Evolutionary conservation across 2,329 filamentous ascomycete genomes (phyloP), one percentile per base, ranked within the genome.

Genomic region (Botryotinia globosa): DNA sequence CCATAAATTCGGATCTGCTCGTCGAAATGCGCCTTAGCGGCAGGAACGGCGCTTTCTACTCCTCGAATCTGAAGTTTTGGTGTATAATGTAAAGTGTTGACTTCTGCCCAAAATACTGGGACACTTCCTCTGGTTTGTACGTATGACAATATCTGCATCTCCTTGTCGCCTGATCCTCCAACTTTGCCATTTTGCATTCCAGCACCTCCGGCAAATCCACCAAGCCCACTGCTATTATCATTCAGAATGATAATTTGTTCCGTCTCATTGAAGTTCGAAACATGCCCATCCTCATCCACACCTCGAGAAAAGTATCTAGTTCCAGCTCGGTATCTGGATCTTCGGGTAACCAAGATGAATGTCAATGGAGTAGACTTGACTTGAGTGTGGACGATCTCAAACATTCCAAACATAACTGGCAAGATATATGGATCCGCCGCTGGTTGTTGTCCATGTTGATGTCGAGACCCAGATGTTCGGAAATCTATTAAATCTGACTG

Each of bases 241-340:
- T 98, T 98, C 77, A 98, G 83, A 54, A 99, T 89, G 74, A 97
- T 87, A 48, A 96, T 86, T 81, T 99, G 96, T 81, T 99, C 96
- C 0, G 96, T 98, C 85, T 99, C 96, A 81, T 99, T 99, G 87
- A 95, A 99, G 82, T 99, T 99, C 76, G 96, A 94, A n/a, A 96
- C 96, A 81, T 98, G 90, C 37, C 96, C 96, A 74, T 96, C 87
- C 76, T 97, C 94, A 80, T 99, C 95, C 64, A 98, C 89, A 69
- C 96, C 96, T 76, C 96, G 90, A 3, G 96, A 97, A 81, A 99
- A 96, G 83, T 98, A 98, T 80, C 97, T 87, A 25, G 96, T 98
- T 62, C 96, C 96, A 51, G 91, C 94, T 75, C 95, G 89, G 82
- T 96, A 91, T 77, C 97, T 89, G 34, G 94, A 97, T 78, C 96